Conservation (phyloP, 2,329 filamentous ascomycete genomes). For the Epichloe coenophiala region DNA sequence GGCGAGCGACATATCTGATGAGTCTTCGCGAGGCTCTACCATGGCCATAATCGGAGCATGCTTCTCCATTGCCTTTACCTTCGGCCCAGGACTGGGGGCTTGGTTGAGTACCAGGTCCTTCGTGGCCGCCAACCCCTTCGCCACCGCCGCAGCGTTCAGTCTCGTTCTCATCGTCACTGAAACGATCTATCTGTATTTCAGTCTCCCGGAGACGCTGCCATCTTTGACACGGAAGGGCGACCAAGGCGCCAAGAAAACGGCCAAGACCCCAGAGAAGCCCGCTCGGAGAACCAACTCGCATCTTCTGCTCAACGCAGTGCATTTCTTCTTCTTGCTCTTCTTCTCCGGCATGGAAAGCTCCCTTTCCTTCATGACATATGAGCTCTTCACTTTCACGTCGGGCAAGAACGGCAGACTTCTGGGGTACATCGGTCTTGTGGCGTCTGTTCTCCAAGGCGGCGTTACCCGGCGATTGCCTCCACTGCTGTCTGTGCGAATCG, state of each 20-base stretch:
- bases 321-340: conserved; percentile 86
- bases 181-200: conserved; percentile 74
- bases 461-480: conserved; percentile 77
- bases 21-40: conserved; percentile 69
- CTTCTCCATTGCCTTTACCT: conserved; percentile 95
- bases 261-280: conserved; percentile 11
- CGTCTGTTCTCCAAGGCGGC: conserved; percentile 86
- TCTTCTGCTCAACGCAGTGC: conserved; percentile 65
- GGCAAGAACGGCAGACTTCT: conserved; percentile 73
- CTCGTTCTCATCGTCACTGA: conserved; percentile 74
- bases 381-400: conserved; percentile 73
- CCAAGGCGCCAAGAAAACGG: conserved; percentile 14
- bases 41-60: conserved; percentile 95
- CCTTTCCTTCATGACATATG: conserved; percentile 92
- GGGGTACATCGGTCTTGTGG: conserved; percentile 81
- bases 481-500: conserved; percentile 63
- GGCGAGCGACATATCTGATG: conserved; percentile 87
- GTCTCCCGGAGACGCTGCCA: conserved; percentile 77
- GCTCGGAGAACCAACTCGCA: conserved; percentile 66
- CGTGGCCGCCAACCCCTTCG: conserved; percentile 83
- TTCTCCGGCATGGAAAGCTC: conserved; percentile 99
- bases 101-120: conserved; percentile 65
- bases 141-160: conserved; percentile 79
- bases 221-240: conserved; percentile 27
- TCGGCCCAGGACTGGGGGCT: conserved; percentile 84